phyloP scores from a whole-genome alignment of 1,139 yeast species.

The Suhomyces coccinellae region DNA sequence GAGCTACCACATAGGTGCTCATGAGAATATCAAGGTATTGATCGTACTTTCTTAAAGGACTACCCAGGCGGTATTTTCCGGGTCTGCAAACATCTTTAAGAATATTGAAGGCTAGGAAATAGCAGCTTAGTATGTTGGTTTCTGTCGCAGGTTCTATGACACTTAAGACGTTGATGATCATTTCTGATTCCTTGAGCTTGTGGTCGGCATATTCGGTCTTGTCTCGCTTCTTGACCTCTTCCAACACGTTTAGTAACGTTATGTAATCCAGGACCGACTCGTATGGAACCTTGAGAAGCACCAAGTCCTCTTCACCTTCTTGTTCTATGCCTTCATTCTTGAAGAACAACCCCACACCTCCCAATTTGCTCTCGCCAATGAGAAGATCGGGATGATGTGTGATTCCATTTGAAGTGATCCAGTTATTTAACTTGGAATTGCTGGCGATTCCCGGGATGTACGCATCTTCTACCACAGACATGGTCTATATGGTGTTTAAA shows the following conservation, averaged over 20 bases:
- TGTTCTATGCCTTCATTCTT: slow-evolving; percentile 5
- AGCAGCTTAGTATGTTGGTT: slow-evolving; percentile 32
- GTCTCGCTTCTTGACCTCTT: slow-evolving; percentile 23
- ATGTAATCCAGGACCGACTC: slow-evolving; percentile 29
- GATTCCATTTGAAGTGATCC: slow-evolving; percentile 18
- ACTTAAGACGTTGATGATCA: slow-evolving; percentile 26
- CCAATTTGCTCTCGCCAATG: slow-evolving; percentile 28
- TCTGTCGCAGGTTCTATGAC: slow-evolving; percentile 27
- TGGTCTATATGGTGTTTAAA: neutral
- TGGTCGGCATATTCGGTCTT: slow-evolving; percentile 1
- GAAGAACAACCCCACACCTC: slow-evolving; percentile 39
- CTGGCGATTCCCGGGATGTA: slow-evolving; percentile 18
- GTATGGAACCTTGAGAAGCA: slow-evolving; percentile 17
- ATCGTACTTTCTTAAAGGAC: slow-evolving; percentile 18
- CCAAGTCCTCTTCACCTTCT: slow-evolving; percentile 11
- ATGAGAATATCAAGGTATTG: slow-evolving; percentile 31
- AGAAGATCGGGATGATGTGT: slow-evolving; percentile 18
- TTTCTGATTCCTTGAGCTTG: slow-evolving; percentile 13
- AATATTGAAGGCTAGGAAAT: slow-evolving; percentile 27
- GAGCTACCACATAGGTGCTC: slow-evolving; percentile 19
- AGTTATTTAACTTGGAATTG: slow-evolving; percentile 11
- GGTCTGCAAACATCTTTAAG: slow-evolving; percentile 11
- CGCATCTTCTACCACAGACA: slow-evolving; percentile 6
- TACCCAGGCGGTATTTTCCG: slow-evolving; percentile 10
- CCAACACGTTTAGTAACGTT: slow-evolving; percentile 30